Percentiles rank a stretch among this genome's conserved stretches.
phyloP scores from a whole-genome alignment of 345 rosid genomes.

The Bruguiera sexangula region DNA sequence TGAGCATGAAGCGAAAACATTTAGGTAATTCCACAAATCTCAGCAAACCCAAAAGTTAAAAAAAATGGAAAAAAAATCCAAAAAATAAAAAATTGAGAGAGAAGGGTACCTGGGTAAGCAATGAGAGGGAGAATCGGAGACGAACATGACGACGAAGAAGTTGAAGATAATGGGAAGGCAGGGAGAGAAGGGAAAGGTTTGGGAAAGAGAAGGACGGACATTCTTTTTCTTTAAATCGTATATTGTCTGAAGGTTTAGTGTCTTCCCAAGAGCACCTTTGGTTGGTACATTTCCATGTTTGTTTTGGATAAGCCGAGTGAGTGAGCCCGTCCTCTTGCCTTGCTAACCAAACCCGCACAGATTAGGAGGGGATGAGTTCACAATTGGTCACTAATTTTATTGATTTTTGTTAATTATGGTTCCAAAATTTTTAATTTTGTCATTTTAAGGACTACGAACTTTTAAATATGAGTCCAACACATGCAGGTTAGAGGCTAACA shows the following conservation, averaged over 20 bases:
- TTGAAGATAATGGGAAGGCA: background rate
- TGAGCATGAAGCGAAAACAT: background rate
- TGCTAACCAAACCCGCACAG: no score
- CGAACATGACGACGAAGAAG: slow-evolving; percentile 4
- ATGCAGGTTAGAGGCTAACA: no score
- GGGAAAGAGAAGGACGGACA: slow-evolving; percentile 9
- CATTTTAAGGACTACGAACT: no score
- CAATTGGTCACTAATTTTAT: no score
- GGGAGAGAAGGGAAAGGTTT: slow-evolving; percentile 1
- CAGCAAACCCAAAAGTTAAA: no score
- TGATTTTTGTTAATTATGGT: no score
- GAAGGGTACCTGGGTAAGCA: slow-evolving; percentile 12
- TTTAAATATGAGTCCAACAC: no score
- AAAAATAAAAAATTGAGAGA: background rate
- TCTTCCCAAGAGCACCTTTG: background rate
- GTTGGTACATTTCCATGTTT: background rate
- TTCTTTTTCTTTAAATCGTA: background rate
- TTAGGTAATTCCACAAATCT: no score
- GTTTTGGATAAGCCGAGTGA: background rate
- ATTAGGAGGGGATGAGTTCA: no score
- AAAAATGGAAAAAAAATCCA: background rate
- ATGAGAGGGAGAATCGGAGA: background rate
- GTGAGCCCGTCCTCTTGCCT: background rate
- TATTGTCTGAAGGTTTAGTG: background rate
- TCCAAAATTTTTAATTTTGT: no score